Evolutionary conservation across 129 eudicot genomes (phyloP).

Genomic region (Helichrysum umbraculigerum): DNA sequence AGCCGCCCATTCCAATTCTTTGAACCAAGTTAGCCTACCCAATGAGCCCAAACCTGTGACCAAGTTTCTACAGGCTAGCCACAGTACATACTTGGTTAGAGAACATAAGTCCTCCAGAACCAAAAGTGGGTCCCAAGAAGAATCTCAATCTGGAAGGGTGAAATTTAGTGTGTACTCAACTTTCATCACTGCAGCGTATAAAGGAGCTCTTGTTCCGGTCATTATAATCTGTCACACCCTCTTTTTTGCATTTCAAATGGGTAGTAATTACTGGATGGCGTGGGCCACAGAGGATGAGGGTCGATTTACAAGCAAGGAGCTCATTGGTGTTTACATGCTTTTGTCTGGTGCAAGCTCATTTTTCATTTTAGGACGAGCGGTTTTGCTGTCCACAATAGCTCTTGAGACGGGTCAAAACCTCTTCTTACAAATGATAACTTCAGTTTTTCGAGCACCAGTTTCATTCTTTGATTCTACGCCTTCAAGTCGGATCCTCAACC

Average conservation of each 20-base stretch:
- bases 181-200: slow-evolving; percentile 63
- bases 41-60: slow-evolving; percentile 18
- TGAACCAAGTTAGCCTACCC: slow-evolving; percentile 62
- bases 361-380: slow-evolving; percentile 70
- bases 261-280: slow-evolving; percentile 90
- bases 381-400: slow-evolving; percentile 68
- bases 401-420: slow-evolving; percentile 68
- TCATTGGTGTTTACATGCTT: slow-evolving; percentile 58
- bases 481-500: slow-evolving; percentile 77
- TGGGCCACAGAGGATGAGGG: slow-evolving; percentile 73
- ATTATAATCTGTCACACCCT: slow-evolving; percentile 71
- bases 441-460: slow-evolving; percentile 74
- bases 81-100: slow-evolving; percentile 36
- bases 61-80: slow-evolving; percentile 22
- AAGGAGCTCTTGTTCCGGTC: slow-evolving; percentile 80
- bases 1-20: slow-evolving; percentile 58
- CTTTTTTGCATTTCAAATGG: slow-evolving; percentile 72
- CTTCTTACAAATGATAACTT: slow-evolving; percentile 59
- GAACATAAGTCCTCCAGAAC: slow-evolving; percentile 27
- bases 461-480: slow-evolving; percentile 90
- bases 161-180: slow-evolving; percentile 62
- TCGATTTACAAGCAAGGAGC: slow-evolving; percentile 40
- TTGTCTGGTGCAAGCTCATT: slow-evolving; percentile 80
- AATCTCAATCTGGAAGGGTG: slow-evolving; percentile 70
- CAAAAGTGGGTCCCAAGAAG: slow-evolving; percentile 45